Evolutionary conservation across 331 rosid genomes (phyloP).

Genomic region (Pyrus hybrid): DNA sequence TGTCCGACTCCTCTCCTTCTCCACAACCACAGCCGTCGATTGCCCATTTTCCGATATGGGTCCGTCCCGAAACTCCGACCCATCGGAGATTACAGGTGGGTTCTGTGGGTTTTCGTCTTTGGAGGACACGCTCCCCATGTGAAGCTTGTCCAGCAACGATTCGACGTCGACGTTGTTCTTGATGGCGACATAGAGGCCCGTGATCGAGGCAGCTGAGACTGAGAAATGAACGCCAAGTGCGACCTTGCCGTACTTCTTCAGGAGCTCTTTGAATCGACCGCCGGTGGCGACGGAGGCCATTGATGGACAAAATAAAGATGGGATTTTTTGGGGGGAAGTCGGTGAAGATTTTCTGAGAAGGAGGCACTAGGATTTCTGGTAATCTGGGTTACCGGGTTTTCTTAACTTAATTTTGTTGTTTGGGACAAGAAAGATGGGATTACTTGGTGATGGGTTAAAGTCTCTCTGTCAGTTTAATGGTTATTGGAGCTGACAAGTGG

Average conservation of each 20-base stretch:
- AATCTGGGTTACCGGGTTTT: background rate
- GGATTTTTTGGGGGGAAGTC: background rate
- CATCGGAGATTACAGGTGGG: constrained; percentile 11
- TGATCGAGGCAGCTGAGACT: constrained; percentile 67
- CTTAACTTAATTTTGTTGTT: no score
- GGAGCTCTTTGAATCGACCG: constrained; percentile 68
- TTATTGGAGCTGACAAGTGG: background rate
- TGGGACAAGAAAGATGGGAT: background rate
- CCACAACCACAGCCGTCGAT: constrained; percentile 5
- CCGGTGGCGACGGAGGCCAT: constrained; percentile 45
- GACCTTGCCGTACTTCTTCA: constrained; percentile 87
- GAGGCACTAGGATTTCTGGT: background rate
- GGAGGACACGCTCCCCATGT: constrained; percentile 35
- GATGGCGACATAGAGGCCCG: constrained; percentile 78
- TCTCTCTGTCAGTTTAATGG: background rate
- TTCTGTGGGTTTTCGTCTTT: constrained; percentile 12
- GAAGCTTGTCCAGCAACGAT: constrained; percentile 59
- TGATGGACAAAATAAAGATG: background rate
- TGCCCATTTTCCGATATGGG: constrained; percentile 3
- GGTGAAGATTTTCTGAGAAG: background rate
- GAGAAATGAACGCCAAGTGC: constrained; percentile 72
- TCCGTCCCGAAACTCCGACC: constrained; percentile 1
- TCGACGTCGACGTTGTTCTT: constrained; percentile 88
- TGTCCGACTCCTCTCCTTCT: constrained; percentile 46
- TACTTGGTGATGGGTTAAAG: background rate